Base-by-base conservation (phyloP, 2,329 filamentous ascomycete genomes). In the Rugonectria rugulosa region DNA sequence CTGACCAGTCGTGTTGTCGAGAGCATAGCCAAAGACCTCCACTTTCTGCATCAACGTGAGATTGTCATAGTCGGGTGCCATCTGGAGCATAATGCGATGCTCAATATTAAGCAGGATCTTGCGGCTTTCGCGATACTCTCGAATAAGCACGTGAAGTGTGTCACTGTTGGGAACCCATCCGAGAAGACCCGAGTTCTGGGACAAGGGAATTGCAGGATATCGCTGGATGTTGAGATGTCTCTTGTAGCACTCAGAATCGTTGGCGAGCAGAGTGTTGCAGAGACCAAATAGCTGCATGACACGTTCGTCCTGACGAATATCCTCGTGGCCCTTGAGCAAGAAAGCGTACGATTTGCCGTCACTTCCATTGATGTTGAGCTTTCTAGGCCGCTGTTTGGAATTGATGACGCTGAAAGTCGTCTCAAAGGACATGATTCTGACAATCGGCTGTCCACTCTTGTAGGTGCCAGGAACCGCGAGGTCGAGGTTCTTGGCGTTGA, bases 21-120 rank as follows among this genome's bases (percentile, higher is more conserved):
- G 87, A 5, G 95, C 96, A 72, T 99, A 99, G 26, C 95, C 94
- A 71, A 99, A 99, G 10, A 99, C 95, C 74, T 99, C 96, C 1
- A 99, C 96, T 78, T 99, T 99, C 72, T 99, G 96, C 95, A 99
- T 98, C 29, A 99, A 84, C 1, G 96, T 98, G 41, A 99, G 86
- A 68, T 97, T 97, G 71, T 99, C 95, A 70, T 98, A 99, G 72
- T 99, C 95, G 0, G 95, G 96, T 20, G 95, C 95, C 95, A 99
- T 99, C 74, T 99, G 96, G 53, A 99, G 81, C 95, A 99, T 99
- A 73, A 99, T 99, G 37, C 96, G 90, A 72, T 99, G 95, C 77
- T 99, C 95, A 62, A 99, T 99, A 70, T 99, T 99, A 64, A 99
- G 88, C 32, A 99, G 79, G 62, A 99, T 99, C 78, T 97, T 97